Evolutionary conservation across 148 eudicot species (phyloP).

Genomic region (Chenopodium quinoa): DNA sequence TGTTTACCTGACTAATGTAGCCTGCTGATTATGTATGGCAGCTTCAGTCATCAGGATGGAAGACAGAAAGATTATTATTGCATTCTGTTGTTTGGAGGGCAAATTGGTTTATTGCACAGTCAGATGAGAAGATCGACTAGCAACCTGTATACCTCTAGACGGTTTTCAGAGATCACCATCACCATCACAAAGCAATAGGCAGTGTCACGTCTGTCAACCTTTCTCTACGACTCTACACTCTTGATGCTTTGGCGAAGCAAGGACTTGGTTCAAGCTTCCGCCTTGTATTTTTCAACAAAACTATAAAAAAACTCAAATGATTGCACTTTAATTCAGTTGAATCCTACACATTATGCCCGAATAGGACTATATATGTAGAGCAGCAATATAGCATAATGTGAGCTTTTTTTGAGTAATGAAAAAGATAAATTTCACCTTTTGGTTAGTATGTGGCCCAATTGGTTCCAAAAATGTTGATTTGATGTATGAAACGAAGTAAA

Average conservation of each 20-base stretch:
- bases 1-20: conserved; percentile 8
- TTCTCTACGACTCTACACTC: background rate
- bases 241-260: background rate
- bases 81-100: conserved; percentile 90
- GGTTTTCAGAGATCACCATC: background rate
- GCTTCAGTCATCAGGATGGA: conserved; percentile 78
- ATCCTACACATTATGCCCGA: background rate
- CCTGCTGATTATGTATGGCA: conserved; percentile 28
- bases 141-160: background rate
- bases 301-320: background rate
- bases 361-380: too few species aligned
- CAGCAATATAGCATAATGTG: too few species aligned
- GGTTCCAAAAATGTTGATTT: too few species aligned
- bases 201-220: background rate
- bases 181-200: background rate
- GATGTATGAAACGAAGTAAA: too few species aligned
- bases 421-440: too few species aligned
- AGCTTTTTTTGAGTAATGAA: too few species aligned
- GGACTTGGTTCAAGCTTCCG: background rate
- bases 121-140: conserved; percentile 43
- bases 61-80: conserved; percentile 68
- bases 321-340: background rate
- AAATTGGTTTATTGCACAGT: conserved; percentile 44
- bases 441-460: too few species aligned
- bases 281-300: background rate